A percentile compares a stretch with the other conserved stretches of the same genome.
These are phyloP conservation scores for Sphagnurus paluster DNA, from an alignment of 1,284 basidiomycete genomes.

Conservation along the genomic window DNA sequence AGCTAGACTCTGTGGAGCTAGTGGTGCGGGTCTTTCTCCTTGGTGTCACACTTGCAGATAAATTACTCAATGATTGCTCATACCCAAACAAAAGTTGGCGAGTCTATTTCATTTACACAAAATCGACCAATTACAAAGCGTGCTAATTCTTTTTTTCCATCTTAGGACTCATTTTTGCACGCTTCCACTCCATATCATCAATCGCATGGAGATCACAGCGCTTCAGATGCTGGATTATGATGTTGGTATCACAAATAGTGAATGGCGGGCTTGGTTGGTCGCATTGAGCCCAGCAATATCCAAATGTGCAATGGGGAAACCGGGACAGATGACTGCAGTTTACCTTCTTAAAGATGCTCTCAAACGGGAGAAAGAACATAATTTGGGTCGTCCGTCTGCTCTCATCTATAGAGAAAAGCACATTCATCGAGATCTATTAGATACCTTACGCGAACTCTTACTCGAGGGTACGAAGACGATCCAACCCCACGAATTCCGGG, in stretches of 20 bases:
- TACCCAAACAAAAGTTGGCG: constrained; percentile 33
- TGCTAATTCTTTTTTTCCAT: background rate
- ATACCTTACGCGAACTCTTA: background rate
- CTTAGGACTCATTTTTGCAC: constrained; percentile 22
- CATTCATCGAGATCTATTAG: background rate
- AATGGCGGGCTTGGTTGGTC: constrained; percentile 25
- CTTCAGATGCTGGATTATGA: constrained; percentile 25
- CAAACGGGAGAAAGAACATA: background rate
- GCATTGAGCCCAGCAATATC: constrained; percentile 9
- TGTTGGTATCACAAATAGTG: constrained; percentile 20
- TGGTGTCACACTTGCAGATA: constrained; percentile 54
- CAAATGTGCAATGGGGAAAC: constrained; percentile 1
- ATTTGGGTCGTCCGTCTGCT: background rate
- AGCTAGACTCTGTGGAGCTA: constrained; percentile 29
- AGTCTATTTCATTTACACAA: constrained; percentile 1
- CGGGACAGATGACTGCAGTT: constrained; percentile 7
- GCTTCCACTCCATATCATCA: constrained; percentile 15
- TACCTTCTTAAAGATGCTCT: constrained; percentile 3
- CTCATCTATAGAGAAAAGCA: background rate
- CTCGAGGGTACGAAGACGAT: background rate
- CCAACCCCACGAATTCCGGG: background rate
- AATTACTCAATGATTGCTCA: constrained; percentile 55
- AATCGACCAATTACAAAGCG: background rate
- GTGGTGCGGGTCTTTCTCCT: constrained; percentile 42
- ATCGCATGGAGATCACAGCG: constrained; percentile 22